Base-by-base conservation (phyloP, 2,329 filamentous ascomycete species). In the Rutstroemia sp. region DNA sequence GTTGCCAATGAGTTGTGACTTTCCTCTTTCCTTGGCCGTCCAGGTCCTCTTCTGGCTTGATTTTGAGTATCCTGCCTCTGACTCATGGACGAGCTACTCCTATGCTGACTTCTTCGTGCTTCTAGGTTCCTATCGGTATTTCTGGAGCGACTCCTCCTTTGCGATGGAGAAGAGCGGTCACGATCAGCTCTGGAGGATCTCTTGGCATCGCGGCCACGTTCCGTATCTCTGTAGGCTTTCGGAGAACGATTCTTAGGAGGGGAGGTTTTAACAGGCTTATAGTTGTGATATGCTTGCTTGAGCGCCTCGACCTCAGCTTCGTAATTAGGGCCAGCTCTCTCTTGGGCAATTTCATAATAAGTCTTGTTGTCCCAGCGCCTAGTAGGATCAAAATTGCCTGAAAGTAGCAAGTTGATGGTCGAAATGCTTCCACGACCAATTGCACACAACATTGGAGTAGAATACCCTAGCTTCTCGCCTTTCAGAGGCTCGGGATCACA, bases 391-490 rank as follows among this genome's bases (percentile, higher is more conserved):
- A 97, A 96, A 49, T 81, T 80, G 65, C 94, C 89, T 58, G 85
- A 84, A 6, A 96, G 75, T 7, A 96, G 78, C 10, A 96, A 75
- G 57, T 87, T 82, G 46, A 99, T 83, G 57, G 96, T 90, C 63
- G 90, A 88, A 50, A 94, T 80, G 65, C 96, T 94, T 61, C 85
- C 83, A 63, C 92, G 87, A 16, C 94, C 92, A 62, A 99, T 96
- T 1, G 94, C 92, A 58, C 92, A 91, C 39, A 96, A 80, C 77
- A 99, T 95, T 1, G 94, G 94, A 1, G 92, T 97, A 52, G 92
- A 87, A 66, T 88, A 86, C 57, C 94, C 91, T 44, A 79, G 73
- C 27, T 78, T 76, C 58, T 75, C 75, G 16, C 70, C 71, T 8
- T 76, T 66, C 48, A 91, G 72, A 12, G 88, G 82, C 6, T 80